phyloP scores from a whole-genome alignment of 257 asterid species.

The Primulina tabacum region DNA sequence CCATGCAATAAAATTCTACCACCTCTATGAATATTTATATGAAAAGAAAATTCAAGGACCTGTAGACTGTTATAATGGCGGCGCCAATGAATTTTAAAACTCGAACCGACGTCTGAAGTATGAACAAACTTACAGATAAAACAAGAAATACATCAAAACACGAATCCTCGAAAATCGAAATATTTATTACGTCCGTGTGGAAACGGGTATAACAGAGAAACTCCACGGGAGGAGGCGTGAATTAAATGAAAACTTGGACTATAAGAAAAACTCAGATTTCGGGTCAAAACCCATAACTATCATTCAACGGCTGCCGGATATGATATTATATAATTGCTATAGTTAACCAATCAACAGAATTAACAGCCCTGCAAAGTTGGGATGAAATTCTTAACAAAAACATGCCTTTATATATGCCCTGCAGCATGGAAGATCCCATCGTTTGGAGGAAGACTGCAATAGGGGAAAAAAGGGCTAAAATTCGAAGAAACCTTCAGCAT shows the following conservation, averaged over 20 bases:
- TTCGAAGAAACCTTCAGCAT: neutral
- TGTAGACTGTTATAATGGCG: constrained; percentile 15
- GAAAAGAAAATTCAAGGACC: constrained; percentile 31
- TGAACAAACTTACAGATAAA: constrained; percentile 2
- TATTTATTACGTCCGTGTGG: neutral
- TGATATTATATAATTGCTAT: neutral
- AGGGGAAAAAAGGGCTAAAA: neutral
- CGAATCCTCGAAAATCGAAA: constrained; percentile 22
- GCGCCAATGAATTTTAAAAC: constrained; percentile 20
- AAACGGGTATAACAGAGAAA: constrained; percentile 12
- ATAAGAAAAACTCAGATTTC: constrained; percentile 14
- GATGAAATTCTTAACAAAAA: neutral
- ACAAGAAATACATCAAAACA: constrained; percentile 22
- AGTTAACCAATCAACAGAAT: neutral
- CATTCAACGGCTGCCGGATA: neutral
- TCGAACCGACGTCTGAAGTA: constrained; percentile 29
- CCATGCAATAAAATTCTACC: neutral
- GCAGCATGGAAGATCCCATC: neutral
- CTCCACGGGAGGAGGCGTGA: constrained; percentile 22
- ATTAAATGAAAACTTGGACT: constrained; percentile 25
- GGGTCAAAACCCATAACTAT: constrained; percentile 17
- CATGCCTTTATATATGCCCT: neutral
- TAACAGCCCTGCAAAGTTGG: neutral
- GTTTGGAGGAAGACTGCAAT: neutral
- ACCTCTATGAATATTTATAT: constrained; percentile 7